These are phyloP conservation scores for Stemphylium lycopersici DNA, from an alignment of 2,329 filamentous ascomycete species.

Conservation along the genomic window DNA sequence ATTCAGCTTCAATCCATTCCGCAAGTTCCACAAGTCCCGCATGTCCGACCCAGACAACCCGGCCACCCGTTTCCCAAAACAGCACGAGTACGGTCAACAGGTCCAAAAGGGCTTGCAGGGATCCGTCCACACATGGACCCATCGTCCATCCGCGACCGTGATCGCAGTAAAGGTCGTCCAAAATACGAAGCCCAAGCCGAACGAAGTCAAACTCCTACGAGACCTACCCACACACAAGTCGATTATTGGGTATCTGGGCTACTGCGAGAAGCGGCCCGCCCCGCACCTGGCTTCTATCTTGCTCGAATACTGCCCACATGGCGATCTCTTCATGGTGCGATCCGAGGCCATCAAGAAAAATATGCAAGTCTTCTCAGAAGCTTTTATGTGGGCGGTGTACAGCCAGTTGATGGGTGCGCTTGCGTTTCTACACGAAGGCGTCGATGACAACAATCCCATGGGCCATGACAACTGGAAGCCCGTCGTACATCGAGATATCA, in stretches of 20 bases:
- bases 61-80: neutral
- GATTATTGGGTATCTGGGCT: conserved; percentile 16
- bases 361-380: conserved; percentile 13
- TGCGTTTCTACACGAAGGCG: conserved; percentile 31
- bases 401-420: conserved; percentile 20
- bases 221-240: conserved; percentile 15
- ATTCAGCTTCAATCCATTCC: neutral
- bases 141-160: conserved; percentile 2
- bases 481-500: conserved; percentile 95
- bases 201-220: conserved; percentile 20
- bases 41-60: neutral
- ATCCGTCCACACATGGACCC: conserved; percentile 16
- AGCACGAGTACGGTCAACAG: neutral
- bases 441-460: neutral
- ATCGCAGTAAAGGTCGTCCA: conserved; percentile 23
- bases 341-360: neutral
- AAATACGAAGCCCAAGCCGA: neutral
- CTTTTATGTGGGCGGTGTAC: conserved; percentile 24
- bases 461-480: conserved; percentile 68
- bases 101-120: conserved; percentile 17
- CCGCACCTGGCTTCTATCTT: conserved; percentile 9
- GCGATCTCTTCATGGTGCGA: conserved; percentile 20
- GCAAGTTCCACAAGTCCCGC: neutral
- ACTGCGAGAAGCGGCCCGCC: conserved; percentile 1
- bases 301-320: conserved; percentile 20